Base-by-base conservation (phyloP, 108 stramenopile genomes). In the Mayamaea pseudoterrestris region DNA sequence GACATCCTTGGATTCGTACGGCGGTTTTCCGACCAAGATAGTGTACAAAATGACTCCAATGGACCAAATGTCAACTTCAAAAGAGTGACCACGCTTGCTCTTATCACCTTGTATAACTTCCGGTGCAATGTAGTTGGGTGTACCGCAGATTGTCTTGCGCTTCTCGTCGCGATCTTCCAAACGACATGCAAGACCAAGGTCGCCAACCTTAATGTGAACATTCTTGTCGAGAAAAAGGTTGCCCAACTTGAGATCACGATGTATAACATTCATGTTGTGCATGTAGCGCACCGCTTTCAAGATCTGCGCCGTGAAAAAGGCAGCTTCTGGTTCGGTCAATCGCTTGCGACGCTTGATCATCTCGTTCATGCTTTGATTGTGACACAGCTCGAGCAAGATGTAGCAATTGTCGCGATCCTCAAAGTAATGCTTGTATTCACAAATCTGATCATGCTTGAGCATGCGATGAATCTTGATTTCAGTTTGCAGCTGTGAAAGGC, bases 81-180 rank as follows among this genome's bases (percentile, higher is more conserved):
- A 95, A 24, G 87, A 89, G 57, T 97, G 94, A 28, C 93, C 94
- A 35, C 86, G 70, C 27, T 74, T 93, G 27, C 74, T 74, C 48
- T 74, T 76, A 49, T 80, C 79, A 1, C 84, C 76, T 34, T 94
- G 80, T 30, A 99, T 90, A 1, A 99, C 87, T 57, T 99, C 98
- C 0, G 98, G 98, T 1, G 98, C 98, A 53, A 99, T 96, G 68
- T 99, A 99, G 68, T 99, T 98, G 30, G 98, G 98, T 18, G 98
- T 99, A 6, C 98, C 98, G 56, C 98, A 99, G 30, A 99, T 93
- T 7, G 98, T 99, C 50, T 82, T 73, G 18, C 93, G 74, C 45
- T 93, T 82, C 55, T 97, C 96, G 23, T 83, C 82, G 16, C 66
- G 57, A 55, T 79, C 53, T 13, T 71, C 68, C 28, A 99, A 67